Conservation (phyloP, 2,329 filamentous ascomycete genomes). For the Lecanicillium sp. region DNA sequence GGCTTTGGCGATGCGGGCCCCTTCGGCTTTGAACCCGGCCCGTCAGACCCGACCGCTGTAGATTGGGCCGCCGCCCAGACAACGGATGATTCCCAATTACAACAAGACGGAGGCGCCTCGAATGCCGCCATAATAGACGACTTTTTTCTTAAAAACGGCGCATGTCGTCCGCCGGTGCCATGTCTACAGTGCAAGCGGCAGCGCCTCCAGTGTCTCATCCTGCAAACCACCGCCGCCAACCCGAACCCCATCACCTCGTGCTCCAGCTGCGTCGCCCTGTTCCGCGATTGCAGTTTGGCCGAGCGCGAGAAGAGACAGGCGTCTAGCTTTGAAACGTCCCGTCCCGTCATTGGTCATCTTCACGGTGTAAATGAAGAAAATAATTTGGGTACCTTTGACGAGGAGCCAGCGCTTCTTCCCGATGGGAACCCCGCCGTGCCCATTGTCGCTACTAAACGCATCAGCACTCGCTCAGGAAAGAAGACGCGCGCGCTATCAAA, state of each 20-base stretch:
- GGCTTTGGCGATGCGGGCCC: neutral
- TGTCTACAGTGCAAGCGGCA: constrained; percentile 36
- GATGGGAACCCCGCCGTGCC: constrained; percentile 6
- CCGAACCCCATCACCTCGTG: constrained; percentile 40
- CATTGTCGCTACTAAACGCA: constrained; percentile 19
- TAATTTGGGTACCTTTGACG: constrained; percentile 6
- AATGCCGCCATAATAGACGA: constrained; percentile 23
- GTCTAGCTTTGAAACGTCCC: constrained; percentile 36
- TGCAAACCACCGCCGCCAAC: constrained; percentile 37
- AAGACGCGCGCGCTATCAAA: constrained; percentile 36
- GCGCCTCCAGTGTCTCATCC: constrained; percentile 39
- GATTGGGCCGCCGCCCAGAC: neutral
- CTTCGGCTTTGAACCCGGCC: neutral
- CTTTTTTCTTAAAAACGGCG: constrained; percentile 32
- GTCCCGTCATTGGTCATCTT: constrained; percentile 39
- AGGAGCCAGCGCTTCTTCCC: constrained; percentile 5
- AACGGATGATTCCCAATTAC: neutral
- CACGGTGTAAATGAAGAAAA: constrained; percentile 38
- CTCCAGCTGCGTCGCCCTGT: constrained; percentile 42
- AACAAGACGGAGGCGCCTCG: neutral
- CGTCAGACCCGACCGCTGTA: neutral
- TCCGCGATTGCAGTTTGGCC: constrained; percentile 40
- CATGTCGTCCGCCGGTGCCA: constrained; percentile 31
- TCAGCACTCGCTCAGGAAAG: constrained; percentile 32
- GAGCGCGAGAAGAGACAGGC: constrained; percentile 35